These are phyloP conservation scores for Cairneyella variabilis DNA, from an alignment of 495 filamentous ascomycete species.

Conservation along the genomic window DNA sequence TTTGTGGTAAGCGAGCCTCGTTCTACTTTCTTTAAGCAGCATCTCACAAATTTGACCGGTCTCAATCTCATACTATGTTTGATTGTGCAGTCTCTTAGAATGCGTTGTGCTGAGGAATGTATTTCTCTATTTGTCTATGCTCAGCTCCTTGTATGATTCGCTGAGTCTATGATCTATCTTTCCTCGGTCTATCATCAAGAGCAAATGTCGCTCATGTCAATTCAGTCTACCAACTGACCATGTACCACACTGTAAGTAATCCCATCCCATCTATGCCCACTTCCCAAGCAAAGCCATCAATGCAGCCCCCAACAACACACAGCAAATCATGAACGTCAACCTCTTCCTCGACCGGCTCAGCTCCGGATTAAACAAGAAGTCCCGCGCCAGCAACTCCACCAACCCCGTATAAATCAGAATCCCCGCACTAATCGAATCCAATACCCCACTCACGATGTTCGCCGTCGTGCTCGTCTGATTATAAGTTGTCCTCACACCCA, in stretches of 20 bases:
- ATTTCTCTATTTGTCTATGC: too few species aligned
- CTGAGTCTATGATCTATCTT: too few species aligned
- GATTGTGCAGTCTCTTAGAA: too few species aligned
- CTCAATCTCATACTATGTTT: too few species aligned
- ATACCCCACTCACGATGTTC: slow-evolving; percentile 67
- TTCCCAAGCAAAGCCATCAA: slow-evolving; percentile 76
- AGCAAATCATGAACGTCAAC: slow-evolving; percentile 52
- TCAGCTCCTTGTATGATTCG: too few species aligned
- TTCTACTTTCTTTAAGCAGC: too few species aligned
- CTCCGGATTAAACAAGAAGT: slow-evolving; percentile 74
- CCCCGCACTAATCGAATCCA: slow-evolving; percentile 74
- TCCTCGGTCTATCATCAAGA: too few species aligned
- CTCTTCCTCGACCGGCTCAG: slow-evolving; percentile 56
- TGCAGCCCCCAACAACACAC: slow-evolving; percentile 62
- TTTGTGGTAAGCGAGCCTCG: too few species aligned
- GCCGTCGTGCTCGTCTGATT: slow-evolving; percentile 54
- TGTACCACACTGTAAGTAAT: not conserved
- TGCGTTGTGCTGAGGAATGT: too few species aligned
- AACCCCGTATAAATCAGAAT: slow-evolving; percentile 79
- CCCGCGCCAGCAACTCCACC: slow-evolving; percentile 75
- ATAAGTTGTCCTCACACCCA: slow-evolving; percentile 62
- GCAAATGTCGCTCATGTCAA: too few species aligned
- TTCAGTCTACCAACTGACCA: too few species aligned
- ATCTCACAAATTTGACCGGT: too few species aligned
- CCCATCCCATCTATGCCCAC: slow-evolving; percentile 54